These are phyloP conservation scores for Gossypium sturtianum DNA, from an alignment of 345 rosid species.

Conservation along the genomic window DNA sequence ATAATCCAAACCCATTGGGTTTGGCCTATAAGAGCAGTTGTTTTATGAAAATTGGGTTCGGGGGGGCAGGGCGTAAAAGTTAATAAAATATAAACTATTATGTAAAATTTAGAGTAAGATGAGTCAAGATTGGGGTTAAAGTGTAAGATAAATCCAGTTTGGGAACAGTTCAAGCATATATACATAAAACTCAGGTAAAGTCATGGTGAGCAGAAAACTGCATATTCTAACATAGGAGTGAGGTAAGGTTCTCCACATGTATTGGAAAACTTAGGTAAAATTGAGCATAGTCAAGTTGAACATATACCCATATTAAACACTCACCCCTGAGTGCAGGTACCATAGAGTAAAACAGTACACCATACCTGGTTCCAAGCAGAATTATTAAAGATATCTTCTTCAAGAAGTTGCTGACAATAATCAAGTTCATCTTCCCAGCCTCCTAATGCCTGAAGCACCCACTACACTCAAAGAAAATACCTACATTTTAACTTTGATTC, in stretches of 20 bases:
- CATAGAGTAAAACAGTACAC: neutral
- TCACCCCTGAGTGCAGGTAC: neutral
- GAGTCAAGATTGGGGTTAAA: neutral
- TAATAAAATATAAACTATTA: too few species aligned
- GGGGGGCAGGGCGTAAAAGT: neutral
- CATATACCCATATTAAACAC: neutral
- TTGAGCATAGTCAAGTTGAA: neutral
- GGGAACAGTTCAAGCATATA: neutral
- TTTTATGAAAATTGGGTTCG: neutral
- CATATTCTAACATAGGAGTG: neutral
- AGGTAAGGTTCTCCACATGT: neutral
- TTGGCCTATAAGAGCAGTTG: neutral
- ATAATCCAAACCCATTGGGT: neutral
- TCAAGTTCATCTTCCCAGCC: constrained; percentile 92
- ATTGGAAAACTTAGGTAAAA: neutral
- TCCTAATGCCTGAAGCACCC: constrained; percentile 74
- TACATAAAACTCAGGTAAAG: neutral
- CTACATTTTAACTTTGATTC: neutral
- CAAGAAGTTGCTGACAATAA: constrained; percentile 62
- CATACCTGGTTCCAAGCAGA: constrained; percentile 97
- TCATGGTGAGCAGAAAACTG: neutral
- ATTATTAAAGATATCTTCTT: constrained; percentile 80
- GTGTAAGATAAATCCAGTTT: neutral
- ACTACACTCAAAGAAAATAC: constrained; percentile 38
- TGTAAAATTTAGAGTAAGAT: neutral